A percentile compares a stretch with the other conserved stretches of the same genome.
Conservation (phyloP, 106 monocot genomes). For the Dactylorhiza incarnata region DNA sequence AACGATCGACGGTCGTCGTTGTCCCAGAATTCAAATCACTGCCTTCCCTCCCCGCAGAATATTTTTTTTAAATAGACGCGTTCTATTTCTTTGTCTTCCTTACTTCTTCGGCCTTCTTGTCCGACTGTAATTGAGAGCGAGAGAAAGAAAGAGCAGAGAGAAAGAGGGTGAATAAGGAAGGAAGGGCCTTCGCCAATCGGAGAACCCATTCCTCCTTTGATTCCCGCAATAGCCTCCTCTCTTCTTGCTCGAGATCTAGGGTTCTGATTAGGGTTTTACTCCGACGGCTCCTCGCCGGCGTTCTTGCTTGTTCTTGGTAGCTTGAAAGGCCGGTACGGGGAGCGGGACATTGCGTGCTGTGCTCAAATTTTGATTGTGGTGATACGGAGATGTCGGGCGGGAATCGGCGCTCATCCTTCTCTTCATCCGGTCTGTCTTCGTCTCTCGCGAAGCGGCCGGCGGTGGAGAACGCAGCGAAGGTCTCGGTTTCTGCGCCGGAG, state of each 20-base stretch:
- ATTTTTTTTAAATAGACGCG: neutral
- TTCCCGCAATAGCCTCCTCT: neutral
- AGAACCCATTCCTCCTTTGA: neutral
- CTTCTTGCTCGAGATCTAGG: neutral
- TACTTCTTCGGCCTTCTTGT: neutral
- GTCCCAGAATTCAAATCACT: neutral
- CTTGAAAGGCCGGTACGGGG: neutral
- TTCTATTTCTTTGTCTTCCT: neutral
- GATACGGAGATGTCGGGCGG: constrained; percentile 10
- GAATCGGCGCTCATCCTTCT: constrained; percentile 10
- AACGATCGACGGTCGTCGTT: neutral
- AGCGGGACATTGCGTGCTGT: neutral
- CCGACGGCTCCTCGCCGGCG: neutral
- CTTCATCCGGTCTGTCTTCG: constrained; percentile 8
- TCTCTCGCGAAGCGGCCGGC: constrained; percentile 22
- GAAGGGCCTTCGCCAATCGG: neutral
- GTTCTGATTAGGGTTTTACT: constrained; percentile 1
- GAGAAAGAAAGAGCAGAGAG: neutral
- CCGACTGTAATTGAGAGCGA: neutral
- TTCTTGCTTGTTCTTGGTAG: constrained; percentile 13
- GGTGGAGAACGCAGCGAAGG: constrained; percentile 14
- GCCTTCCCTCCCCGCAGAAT: neutral
- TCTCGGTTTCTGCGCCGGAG: constrained; percentile 13
- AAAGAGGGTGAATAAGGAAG: neutral
- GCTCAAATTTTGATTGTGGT: neutral